Base-by-base conservation (phyloP, 208 protist genomes). In the Crithidia brevicula region DNA sequence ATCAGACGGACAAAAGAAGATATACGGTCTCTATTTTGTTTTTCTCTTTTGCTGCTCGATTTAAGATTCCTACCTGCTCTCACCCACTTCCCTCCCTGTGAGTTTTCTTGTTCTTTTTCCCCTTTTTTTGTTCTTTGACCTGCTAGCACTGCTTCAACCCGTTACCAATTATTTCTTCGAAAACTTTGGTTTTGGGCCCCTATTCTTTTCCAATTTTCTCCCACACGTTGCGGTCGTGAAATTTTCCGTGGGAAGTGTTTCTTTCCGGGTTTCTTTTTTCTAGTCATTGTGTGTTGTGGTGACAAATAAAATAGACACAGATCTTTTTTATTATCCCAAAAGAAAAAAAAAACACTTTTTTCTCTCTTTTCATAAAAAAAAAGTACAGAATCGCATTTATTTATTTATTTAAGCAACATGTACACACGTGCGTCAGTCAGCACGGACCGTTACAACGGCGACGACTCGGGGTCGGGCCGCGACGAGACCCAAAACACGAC, bases 401-500 rank as follows among this genome's bases (percentile, higher is more conserved):
- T n/a, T n/a, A n/a, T n/a, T n/a, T n/a, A n/a, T n/a, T n/a, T n/a
- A 16, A 16, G 23, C 8, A 36, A 22, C 3, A 65, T 65, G 59
- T 65, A 65, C 31, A 65, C 59, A 1, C 59, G 59, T 3, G 59
- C 47, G 33, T 65, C 59, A 3, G 59, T 65, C 59, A 65, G 59
- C 61, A 69, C 61, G 9, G 58, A 69, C 22, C 69, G 69, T 28
- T 75, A 75, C 40, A 68, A 59, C 47, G 49, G 45, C 40, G 69
- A 68, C 61, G 69, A 74, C 11, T 34, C 58, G 5, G 58, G 49
- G 20, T 73, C 60, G 7, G 69, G 59, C 18, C 60, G 69, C 46
- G 69, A 69, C 5, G 69, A 75, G 25, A 34, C 36, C 25, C 69
- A 75, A 27, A 75, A 75, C 61, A 75, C 60, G 6, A 74, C 69